phyloP scores from a whole-genome alignment of 2,329 filamentous ascomycete genomes.

The Bipolaris cookei region DNA sequence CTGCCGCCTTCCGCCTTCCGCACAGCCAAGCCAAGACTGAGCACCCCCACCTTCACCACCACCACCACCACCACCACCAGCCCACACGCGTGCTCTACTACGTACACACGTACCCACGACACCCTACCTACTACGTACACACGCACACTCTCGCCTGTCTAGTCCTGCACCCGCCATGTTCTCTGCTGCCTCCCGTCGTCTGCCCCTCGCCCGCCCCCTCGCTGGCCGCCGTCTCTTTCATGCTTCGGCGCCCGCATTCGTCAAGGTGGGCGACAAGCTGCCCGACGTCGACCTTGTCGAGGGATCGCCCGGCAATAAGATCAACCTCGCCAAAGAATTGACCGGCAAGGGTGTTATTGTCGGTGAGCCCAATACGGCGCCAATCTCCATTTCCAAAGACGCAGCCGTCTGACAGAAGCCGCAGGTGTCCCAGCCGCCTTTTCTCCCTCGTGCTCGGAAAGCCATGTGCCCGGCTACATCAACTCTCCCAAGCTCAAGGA shows the following conservation, averaged over 20 bases:
- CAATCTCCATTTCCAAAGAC: constrained; percentile 7
- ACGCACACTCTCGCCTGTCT: constrained; percentile 14
- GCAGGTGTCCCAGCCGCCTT: constrained; percentile 53
- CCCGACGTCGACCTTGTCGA: constrained; percentile 81
- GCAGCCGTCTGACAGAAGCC: constrained; percentile 12
- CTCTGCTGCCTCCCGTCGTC: constrained; percentile 34
- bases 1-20: constrained; percentile 11
- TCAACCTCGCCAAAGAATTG: constrained; percentile 83
- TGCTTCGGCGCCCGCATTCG: constrained; percentile 65
- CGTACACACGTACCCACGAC: constrained; percentile 2
- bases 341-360: constrained; percentile 78
- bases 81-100: constrained; percentile 2
- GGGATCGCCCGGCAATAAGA: constrained; percentile 87
- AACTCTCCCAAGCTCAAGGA: constrained; percentile 77
- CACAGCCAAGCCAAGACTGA: too few relatives aligned
- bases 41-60: constrained; percentile 8
- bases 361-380: constrained; percentile 30
- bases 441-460: constrained; percentile 66
- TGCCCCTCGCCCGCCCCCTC: constrained; percentile 31
- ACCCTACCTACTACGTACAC: constrained; percentile 3
- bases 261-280: constrained; percentile 80
- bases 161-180: constrained; percentile 24
- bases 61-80: constrained; percentile 14
- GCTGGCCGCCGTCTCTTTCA: constrained; percentile 62
- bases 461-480: constrained; percentile 87